Evolutionary conservation across 306 rosid species (phyloP), one percentile per base, ranked within the genome.

Genomic region (Cucurbita pepo): DNA sequence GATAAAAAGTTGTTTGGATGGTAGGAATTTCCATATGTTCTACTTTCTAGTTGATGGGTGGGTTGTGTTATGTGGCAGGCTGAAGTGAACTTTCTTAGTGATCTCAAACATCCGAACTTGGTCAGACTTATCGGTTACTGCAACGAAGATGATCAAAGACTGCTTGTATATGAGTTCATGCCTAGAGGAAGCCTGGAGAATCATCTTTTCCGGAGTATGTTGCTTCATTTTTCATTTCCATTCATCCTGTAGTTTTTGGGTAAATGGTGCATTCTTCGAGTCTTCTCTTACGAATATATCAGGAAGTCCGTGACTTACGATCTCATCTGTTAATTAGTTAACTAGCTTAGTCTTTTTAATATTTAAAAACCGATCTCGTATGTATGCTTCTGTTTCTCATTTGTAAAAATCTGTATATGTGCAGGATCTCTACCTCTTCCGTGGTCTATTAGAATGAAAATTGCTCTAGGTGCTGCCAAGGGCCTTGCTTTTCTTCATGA

Each of bases 401-500:
- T 48, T 69, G 22, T 30, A 25, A 50, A 13, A 50, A 7, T 76
- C 64, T 81, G 51, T 82, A 60, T 57, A 7, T 64, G 5, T 79
- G 81, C 83, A 93, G 98, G 98, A 84, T 86, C 98, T 66, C 69
- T 93, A 79, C 98, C 98, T 74, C 98, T 93, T 83, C 98, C 98
- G 6, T 93, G 98, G 98, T 86, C 96, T 77, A 90, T 93, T 61
- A 87, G 98, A 82, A 88, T 93, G 96, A 93, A 88, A 82, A 93
- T 93, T 83, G 98, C 98, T 21, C 84, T 90, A 54, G 98, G 98
- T 79, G 98, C 98, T 73, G 98, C 98, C 1, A 90, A 79, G 78
- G 98, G 98, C 76, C 97, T 93, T 62, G 87, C 98, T 85, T 93
- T 93, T 81, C 98, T 93, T 80, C 98, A 93, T 0, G 97, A 88